A percentile compares a stretch with the other conserved stretches of the same genome.
phyloP scores from a whole-genome alignment of 2,329 filamentous ascomycete genomes.

The Penicillium glabrum region DNA sequence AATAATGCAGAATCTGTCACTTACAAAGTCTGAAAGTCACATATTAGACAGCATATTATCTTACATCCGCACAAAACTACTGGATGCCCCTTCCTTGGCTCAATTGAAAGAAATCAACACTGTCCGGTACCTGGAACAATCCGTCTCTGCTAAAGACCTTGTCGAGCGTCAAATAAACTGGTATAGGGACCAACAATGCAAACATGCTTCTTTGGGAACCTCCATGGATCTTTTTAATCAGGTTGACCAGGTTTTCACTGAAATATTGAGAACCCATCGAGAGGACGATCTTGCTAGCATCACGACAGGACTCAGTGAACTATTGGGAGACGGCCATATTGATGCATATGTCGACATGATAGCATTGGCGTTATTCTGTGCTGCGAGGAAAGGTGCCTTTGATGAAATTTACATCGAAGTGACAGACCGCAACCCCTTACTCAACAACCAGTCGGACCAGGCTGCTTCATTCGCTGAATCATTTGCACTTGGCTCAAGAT shows the following conservation, averaged over 20 bases:
- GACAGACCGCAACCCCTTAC: constrained; percentile 61
- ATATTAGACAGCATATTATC: constrained; percentile 32
- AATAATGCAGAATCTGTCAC: constrained; percentile 38
- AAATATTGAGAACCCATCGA: constrained; percentile 29
- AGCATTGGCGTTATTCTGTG: constrained; percentile 58
- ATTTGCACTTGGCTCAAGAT: constrained; percentile 63
- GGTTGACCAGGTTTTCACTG: constrained; percentile 30
- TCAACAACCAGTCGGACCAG: constrained; percentile 62
- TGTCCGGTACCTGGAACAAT: constrained; percentile 42
- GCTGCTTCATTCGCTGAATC: constrained; percentile 64
- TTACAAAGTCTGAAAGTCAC: constrained; percentile 29
- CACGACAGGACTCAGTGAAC: constrained; percentile 36
- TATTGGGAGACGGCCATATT: constrained; percentile 33
- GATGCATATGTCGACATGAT: constrained; percentile 56
- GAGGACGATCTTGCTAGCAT: constrained; percentile 39
- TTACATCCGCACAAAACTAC: constrained; percentile 34
- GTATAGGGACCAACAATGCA: constrained; percentile 42
- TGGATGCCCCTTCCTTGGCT: constrained; percentile 39
- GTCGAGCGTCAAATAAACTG: constrained; percentile 43
- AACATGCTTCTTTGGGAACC: constrained; percentile 31
- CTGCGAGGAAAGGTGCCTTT: constrained; percentile 56
- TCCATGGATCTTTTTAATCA: constrained; percentile 42
- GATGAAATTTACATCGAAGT: constrained; percentile 65
- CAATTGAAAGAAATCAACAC: constrained; percentile 44
- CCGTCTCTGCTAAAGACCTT: constrained; percentile 35